Base-by-base conservation (phyloP, 1,139 yeast genomes). In the Protomyces pachydermus region DNA sequence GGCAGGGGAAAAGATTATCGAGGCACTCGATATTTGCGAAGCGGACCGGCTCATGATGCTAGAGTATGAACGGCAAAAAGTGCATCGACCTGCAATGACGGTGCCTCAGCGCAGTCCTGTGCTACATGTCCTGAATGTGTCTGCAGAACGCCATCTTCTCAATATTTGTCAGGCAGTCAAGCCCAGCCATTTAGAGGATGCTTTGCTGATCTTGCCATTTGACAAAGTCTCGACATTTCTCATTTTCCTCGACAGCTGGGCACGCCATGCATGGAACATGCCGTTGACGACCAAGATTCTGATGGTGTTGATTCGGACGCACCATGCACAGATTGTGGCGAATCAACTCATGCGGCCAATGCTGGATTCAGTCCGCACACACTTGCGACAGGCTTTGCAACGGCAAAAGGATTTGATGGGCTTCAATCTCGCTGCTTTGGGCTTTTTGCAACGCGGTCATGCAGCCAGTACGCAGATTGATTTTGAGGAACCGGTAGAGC, bases 1-100 rank as follows among this genome's bases (percentile, higher is more conserved):
- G 75, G 95, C 97, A 0, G 97, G 98, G 69, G 99, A 93, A 75
- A 86, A 86, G 71, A 77, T 93, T 60, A 86, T 91, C 82, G 98
- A 93, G 73, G 97, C 98, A 0, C 78, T 93, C 56, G 98, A 93
- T 69, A 79, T 91, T 68, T 96, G 96, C 1, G 77, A 78, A 37
- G 84, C 82, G 65, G 97, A 91, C 70, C 77, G 89, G 52, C 84
- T 82, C 53, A 83, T 83, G n/a, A 73, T 75, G 37, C 83, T 80
- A 65, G 81, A 80, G 61, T 85, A 86, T 71, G 73, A 76, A 53
- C 71, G 70, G 81, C 82, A 71, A 45, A 65, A 78, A 58, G 79
- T 77, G 68, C 68, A 77, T 65, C 71, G 69, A 70, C 72, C 80
- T 77, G 28, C 80, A 74, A 42, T 64, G 51, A 68, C 91, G 84